Evolutionary conservation across 805 yeast species (phyloP).

Genomic region (Ogataea pini): DNA sequence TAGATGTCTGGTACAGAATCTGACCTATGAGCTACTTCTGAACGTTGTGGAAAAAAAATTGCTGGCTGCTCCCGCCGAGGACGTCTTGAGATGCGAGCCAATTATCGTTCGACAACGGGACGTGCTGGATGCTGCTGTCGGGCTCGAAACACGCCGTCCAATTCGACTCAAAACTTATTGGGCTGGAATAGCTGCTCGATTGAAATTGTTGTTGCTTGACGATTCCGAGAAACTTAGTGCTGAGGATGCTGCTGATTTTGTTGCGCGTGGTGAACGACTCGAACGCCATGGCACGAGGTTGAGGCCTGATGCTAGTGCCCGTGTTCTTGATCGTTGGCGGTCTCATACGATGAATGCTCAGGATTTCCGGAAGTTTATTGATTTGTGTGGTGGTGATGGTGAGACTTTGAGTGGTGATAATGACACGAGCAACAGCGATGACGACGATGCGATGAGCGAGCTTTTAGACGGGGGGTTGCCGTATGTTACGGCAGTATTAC

Average conservation of each 20-base stretch:
- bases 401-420: background rate
- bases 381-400: background rate
- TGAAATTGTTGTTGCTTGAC: conserved; percentile 13
- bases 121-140: conserved; percentile 9
- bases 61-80: background rate
- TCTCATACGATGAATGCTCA: conserved; percentile 12
- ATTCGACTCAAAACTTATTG: conserved; percentile 21
- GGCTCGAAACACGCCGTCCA: conserved; percentile 11
- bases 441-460: conserved; percentile 14
- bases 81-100: conserved; percentile 1
- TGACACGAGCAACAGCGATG: background rate
- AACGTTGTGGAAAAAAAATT: conserved; percentile 15
- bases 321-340: background rate
- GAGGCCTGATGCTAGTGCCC: conserved; percentile 1
- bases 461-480: conserved; percentile 18
- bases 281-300: background rate
- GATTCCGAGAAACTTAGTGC: conserved; percentile 7
- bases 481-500: conserved; percentile 15
- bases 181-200: conserved; percentile 19
- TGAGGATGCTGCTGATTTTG: conserved; percentile 1
- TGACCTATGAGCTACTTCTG: conserved; percentile 20
- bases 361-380: conserved; percentile 4
- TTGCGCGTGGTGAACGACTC: background rate
- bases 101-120: conserved; percentile 11
- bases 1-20: conserved; percentile 12